Conservation (phyloP, 2,329 filamentous ascomycete species). For the Cryphonectria nitschkei region DNA sequence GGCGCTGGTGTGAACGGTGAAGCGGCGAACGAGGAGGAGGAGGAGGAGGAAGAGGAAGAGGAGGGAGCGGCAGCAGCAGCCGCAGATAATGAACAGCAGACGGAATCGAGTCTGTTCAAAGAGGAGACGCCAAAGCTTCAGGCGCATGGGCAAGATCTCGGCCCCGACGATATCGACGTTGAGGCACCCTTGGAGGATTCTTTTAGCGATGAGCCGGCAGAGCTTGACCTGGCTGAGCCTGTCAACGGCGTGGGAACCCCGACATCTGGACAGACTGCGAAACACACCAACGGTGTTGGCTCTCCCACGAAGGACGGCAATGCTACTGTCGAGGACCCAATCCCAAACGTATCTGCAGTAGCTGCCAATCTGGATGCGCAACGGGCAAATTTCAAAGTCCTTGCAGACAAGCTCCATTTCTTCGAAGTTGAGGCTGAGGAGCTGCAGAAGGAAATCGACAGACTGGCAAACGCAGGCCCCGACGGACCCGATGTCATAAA, state of each 20-base stretch:
- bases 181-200: constrained; percentile 43
- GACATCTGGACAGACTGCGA: constrained; percentile 23
- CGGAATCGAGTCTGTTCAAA: constrained; percentile 33
- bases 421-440: constrained; percentile 38
- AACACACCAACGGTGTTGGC: constrained; percentile 17
- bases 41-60: background rate
- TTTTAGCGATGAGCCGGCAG: constrained; percentile 23
- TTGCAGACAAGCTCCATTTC: constrained; percentile 39
- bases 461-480: constrained; percentile 28
- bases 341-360: constrained; percentile 29
- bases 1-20: constrained; percentile 15
- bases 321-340: background rate
- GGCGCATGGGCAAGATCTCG: constrained; percentile 36
- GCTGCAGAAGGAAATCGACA: constrained; percentile 39
- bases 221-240: constrained; percentile 24
- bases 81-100: constrained; percentile 12
- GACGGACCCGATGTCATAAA: constrained; percentile 26
- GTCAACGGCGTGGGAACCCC: constrained; percentile 27
- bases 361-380: constrained; percentile 36
- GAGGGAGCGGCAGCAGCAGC: background rate
- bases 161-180: constrained; percentile 56
- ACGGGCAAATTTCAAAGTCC: constrained; percentile 39
- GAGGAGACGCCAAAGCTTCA: constrained; percentile 31
- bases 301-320: constrained; percentile 1
- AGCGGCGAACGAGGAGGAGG: constrained; percentile 10